Evolutionary conservation across 2,329 filamentous ascomycete species (phyloP), one percentile per base, ranked within the genome.

Genomic region (Bipolaris sorokiniana): DNA sequence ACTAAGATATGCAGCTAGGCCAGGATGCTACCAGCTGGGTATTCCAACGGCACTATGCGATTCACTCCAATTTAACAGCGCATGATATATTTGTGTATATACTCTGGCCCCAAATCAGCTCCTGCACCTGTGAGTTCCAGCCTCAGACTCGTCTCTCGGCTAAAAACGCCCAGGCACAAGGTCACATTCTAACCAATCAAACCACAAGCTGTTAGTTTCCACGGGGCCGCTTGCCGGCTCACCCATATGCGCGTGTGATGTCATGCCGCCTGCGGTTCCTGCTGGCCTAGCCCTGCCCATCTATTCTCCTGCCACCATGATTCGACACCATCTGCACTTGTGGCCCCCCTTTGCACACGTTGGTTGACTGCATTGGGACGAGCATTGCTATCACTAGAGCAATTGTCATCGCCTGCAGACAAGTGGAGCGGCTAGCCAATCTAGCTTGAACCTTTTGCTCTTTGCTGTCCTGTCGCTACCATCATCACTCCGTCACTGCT

Each of bases 241-340:
- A 33, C 26, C 50, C 45, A 46, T 33, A 28, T 11, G 16, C 44
- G 7, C 10, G 7, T 9, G 11, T 57, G 54, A 57, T 54, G 50
- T 57, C 54, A 57, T 57, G 44, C 54, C 45, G 54, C 45, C 40
- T 38, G 50, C 28, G 10, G 28, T 49, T 34, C 50, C 45, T 53
- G 50, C 26, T 51, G 48, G 46, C 37, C 51, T 33, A 41, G 46
- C 37, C 51, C 20, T 3, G 51, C 41, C 38, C n/a, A 28, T 23
- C 22, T 23, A 36, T 26, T 42, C 18, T 42, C 26, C 36, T 44
- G 50, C 42, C 31, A 42, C 52, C n/a, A 37, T 31, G 26, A 15
- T 44, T 36, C 49, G 18, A 53, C 42, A 49, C 48, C n/a, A 48
- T 42, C 13, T 28, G 26, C 54, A 26, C 6, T 13, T 38, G 23